A percentile compares a stretch with the other conserved stretches of the same genome.
These are phyloP conservation scores for Penicillium coffeae DNA, from an alignment of 495 filamentous ascomycete genomes.

Conservation along the genomic window DNA sequence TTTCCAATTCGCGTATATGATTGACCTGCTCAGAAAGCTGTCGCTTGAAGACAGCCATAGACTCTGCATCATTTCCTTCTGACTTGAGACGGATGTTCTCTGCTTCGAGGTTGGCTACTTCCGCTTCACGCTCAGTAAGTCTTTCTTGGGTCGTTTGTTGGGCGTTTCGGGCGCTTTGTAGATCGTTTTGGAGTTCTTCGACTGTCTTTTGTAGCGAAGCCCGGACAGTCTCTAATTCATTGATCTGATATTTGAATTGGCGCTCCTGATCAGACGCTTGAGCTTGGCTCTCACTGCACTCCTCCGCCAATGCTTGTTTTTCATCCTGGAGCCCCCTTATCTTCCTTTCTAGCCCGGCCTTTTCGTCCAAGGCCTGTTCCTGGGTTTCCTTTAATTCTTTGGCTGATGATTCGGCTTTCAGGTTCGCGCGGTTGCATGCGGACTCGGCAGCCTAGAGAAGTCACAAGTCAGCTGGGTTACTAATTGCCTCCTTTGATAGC, in stretches of 20 bases:
- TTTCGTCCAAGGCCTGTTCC: constrained; percentile 63
- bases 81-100: constrained; percentile 79
- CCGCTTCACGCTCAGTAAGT: constrained; percentile 62
- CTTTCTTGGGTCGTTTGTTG: constrained; percentile 64
- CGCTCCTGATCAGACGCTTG: constrained; percentile 68
- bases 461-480: neutral
- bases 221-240: constrained; percentile 68
- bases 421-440: constrained; percentile 60
- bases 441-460: constrained; percentile 55
- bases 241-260: constrained; percentile 61
- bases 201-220: constrained; percentile 62
- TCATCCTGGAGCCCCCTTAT: constrained; percentile 69
- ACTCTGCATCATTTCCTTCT: constrained; percentile 80
- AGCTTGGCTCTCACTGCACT: constrained; percentile 69
- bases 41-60: constrained; percentile 72
- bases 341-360: constrained; percentile 65
- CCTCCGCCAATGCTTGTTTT: constrained; percentile 66
- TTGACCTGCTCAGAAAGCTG: constrained; percentile 85
- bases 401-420: constrained; percentile 67
- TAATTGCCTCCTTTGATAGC: neutral
- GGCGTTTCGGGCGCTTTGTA: constrained; percentile 56
- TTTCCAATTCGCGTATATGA: constrained; percentile 81
- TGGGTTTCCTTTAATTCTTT: constrained; percentile 68
- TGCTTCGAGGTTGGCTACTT: constrained; percentile 69
- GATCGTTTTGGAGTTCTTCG: constrained; percentile 68